Conservation (phyloP, 1,139 yeast genomes). For the Blastobotrys persicus region DNA sequence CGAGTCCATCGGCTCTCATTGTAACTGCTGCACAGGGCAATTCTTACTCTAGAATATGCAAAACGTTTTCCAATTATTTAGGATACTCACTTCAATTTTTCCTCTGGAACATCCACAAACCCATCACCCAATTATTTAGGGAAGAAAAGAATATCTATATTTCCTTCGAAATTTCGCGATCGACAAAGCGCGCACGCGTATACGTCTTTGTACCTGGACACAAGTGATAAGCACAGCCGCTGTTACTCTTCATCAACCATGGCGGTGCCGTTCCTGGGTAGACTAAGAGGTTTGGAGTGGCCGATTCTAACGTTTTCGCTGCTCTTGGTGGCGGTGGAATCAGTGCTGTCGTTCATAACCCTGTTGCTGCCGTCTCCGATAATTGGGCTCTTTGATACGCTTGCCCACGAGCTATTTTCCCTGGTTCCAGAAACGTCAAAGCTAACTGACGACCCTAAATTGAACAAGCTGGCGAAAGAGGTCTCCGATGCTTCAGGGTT, state of each 20-base stretch:
- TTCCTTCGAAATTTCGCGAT: too few relatives aligned
- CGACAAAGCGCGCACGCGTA: too few relatives aligned
- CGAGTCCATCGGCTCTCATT: too few relatives aligned
- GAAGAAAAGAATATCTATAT: too few relatives aligned
- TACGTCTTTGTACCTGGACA: not conserved
- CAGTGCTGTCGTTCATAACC: conserved; percentile 34
- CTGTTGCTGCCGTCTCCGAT: conserved; percentile 33
- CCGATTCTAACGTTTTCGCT: conserved; percentile 35
- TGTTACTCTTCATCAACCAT: conserved; percentile 13
- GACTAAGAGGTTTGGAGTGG: conserved; percentile 34
- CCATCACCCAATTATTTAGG: too few relatives aligned
- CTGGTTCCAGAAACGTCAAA: conserved; percentile 10
- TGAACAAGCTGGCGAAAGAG: conserved; percentile 23
- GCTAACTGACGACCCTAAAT: conserved; percentile 23
- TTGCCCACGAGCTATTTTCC: conserved; percentile 22
- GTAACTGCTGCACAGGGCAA: too few relatives aligned
- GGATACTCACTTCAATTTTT: too few relatives aligned
- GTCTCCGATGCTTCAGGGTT: conserved; percentile 45
- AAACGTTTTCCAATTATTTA: too few relatives aligned
- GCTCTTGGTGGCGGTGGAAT: conserved; percentile 34
- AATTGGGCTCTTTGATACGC: conserved; percentile 29
- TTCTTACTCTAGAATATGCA: too few relatives aligned
- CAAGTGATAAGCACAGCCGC: not conserved
- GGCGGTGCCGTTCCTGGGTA: conserved; percentile 33
- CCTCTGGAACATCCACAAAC: too few relatives aligned